Conservation (phyloP, 176 grass and related monocot genomes). For the Paspalum vaginatum region DNA sequence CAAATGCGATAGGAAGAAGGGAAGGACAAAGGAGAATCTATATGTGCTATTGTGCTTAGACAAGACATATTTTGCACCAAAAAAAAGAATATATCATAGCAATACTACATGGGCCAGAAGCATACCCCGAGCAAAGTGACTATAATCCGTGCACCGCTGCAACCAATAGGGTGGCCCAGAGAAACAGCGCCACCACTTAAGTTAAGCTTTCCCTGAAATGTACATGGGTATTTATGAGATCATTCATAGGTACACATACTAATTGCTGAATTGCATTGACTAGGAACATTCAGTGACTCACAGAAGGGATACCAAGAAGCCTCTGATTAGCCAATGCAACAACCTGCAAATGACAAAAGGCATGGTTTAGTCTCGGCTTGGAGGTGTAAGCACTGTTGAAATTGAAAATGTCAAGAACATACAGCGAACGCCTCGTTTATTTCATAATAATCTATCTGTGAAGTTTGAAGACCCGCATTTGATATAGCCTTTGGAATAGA, state of each 20-base stretch:
- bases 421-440: slow-evolving; percentile 97
- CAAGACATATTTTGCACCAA: background rate
- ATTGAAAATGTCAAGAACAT: slow-evolving; percentile 38
- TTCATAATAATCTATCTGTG: slow-evolving; percentile 90
- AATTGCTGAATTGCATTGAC: background rate
- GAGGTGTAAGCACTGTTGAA: background rate
- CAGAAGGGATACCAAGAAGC: slow-evolving; percentile 86
- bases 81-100: background rate
- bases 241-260: slow-evolving; percentile 6
- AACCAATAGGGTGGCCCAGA: slow-evolving; percentile 90
- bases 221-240: slow-evolving; percentile 20
- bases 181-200: slow-evolving; percentile 91
- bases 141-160: slow-evolving; percentile 88
- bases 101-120: slow-evolving; percentile 27
- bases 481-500: slow-evolving; percentile 97
- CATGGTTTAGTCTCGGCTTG: slow-evolving; percentile 30
- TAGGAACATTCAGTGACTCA: slow-evolving; percentile 42
- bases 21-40: background rate
- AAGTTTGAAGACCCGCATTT: slow-evolving; percentile 71
- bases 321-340: slow-evolving; percentile 90
- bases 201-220: slow-evolving; percentile 78
- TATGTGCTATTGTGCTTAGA: background rate
- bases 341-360: slow-evolving; percentile 58
- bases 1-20: slow-evolving; percentile 6
- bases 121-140: slow-evolving; percentile 94